These are phyloP conservation scores for Ophiorrhiza pumila DNA, from an alignment of 257 asterid genomes.

Conservation along the genomic window DNA sequence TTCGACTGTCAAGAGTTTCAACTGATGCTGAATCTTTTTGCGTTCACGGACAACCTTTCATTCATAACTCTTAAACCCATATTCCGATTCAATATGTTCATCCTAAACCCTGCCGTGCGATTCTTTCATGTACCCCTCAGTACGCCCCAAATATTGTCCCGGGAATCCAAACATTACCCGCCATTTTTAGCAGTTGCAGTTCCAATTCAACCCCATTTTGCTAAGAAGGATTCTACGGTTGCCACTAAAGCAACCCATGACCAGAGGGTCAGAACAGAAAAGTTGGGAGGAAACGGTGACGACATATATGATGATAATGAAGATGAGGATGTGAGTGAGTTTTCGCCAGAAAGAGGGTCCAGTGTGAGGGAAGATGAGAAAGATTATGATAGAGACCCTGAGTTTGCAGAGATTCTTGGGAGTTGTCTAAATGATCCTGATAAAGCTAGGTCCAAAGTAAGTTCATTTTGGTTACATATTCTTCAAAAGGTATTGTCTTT, in stretches of 20 bases:
- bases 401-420: slow-evolving; percentile 85
- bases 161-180: slow-evolving; percentile 17
- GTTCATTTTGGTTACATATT: slow-evolving; percentile 13
- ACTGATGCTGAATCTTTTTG: too few relatives aligned
- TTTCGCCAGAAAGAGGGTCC: slow-evolving; percentile 35
- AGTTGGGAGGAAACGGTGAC: slow-evolving; percentile 19
- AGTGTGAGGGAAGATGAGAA: slow-evolving; percentile 47
- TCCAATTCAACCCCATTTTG: slow-evolving; percentile 15
- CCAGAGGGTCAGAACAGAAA: slow-evolving; percentile 25
- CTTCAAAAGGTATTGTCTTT: background rate
- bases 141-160: slow-evolving; percentile 17
- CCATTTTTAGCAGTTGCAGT: slow-evolving; percentile 15
- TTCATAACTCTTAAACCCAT: background rate
- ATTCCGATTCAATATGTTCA: slow-evolving; percentile 32
- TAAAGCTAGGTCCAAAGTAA: slow-evolving; percentile 77
- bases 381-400: slow-evolving; percentile 87
- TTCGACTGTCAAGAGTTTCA: too few relatives aligned
- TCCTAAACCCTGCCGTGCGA: slow-evolving; percentile 33
- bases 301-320: slow-evolving; percentile 29
- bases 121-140: slow-evolving; percentile 23
- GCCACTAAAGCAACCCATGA: slow-evolving; percentile 12
- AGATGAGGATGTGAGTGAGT: slow-evolving; percentile 23
- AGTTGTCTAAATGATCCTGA: slow-evolving; percentile 69
- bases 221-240: slow-evolving; percentile 16
- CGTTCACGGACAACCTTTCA: too few relatives aligned